A percentile compares a stretch with the other conserved stretches of the same genome.
Conservation (phyloP, 1,284 basidiomycete genomes). For the Fomitopsis betulina region DNA sequence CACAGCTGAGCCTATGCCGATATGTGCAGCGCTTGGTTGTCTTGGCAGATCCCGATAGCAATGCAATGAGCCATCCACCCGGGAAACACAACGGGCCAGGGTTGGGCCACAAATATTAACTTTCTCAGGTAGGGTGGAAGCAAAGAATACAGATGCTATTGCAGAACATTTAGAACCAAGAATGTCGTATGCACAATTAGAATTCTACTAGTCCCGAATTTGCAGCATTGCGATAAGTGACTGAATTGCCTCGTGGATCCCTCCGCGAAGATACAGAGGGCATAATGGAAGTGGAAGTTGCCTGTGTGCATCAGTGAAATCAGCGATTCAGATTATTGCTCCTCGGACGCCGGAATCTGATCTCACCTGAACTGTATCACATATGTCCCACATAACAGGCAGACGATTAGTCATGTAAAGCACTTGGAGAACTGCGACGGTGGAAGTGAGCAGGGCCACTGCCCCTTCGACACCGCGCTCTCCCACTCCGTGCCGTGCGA, state of each 20-base stretch:
- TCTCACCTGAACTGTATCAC: not conserved
- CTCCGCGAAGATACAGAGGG: not conserved
- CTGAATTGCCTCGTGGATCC: not conserved
- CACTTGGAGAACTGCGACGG: slow-evolving; percentile 76
- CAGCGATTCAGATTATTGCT: not conserved
- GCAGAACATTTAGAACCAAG: too few species aligned
- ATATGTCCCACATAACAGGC: not conserved
- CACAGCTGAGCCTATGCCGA: too few species aligned
- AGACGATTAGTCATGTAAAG: slow-evolving; percentile 42
- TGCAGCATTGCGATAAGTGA: too few species aligned
- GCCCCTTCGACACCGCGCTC: slow-evolving; percentile 46
- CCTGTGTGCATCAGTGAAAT: not conserved
- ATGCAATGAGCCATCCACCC: too few species aligned
- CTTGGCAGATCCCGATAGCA: too few species aligned
- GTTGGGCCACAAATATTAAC: too few species aligned
- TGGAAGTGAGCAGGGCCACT: slow-evolving; percentile 74
- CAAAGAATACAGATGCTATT: too few species aligned
- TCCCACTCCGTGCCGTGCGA: slow-evolving; percentile 68
- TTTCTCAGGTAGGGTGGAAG: too few species aligned
- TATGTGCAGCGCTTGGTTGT: too few species aligned
- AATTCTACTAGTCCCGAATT: too few species aligned
- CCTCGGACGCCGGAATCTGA: not conserved
- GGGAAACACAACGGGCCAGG: too few species aligned
- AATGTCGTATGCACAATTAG: too few species aligned
- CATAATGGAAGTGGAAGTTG: not conserved